A percentile compares a stretch with the other conserved stretches of the same genome.
phyloP scores from a whole-genome alignment of 2,329 filamentous ascomycete genomes.

The Scedosporium boydii region DNA sequence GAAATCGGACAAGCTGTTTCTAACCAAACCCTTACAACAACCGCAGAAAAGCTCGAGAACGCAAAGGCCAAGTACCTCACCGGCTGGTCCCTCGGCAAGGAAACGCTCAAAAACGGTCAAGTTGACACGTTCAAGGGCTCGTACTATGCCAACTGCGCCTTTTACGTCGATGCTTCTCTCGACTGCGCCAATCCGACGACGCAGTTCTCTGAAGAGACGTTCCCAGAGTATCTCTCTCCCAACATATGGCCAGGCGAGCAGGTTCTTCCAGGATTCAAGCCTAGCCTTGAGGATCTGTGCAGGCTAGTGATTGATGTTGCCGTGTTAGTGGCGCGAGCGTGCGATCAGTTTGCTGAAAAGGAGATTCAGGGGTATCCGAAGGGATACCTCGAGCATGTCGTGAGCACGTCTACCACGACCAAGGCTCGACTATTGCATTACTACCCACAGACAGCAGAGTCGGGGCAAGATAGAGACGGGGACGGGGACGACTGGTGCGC shows the following conservation, averaged over 20 bases:
- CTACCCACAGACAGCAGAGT: constrained; percentile 52
- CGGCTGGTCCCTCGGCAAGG: constrained; percentile 75
- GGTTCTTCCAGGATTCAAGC: constrained; percentile 65
- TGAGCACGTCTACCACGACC: constrained; percentile 74
- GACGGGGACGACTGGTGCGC: constrained; percentile 89
- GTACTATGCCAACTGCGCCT: constrained; percentile 77
- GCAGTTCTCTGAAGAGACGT: constrained; percentile 49
- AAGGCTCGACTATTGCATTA: constrained; percentile 93
- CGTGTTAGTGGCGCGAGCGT: constrained; percentile 79
- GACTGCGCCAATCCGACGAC: constrained; percentile 52
- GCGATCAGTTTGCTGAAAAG: constrained; percentile 72
- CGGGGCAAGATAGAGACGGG: constrained; percentile 21
- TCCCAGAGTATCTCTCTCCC: constrained; percentile 80
- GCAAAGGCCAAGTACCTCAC: constrained; percentile 54
- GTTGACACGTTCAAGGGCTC: constrained; percentile 75
- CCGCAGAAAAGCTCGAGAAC: constrained; percentile 46
- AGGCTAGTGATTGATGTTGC: constrained; percentile 81
- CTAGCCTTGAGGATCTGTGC: constrained; percentile 67
- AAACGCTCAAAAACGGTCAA: constrained; percentile 67
- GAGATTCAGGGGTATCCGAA: constrained; percentile 68
- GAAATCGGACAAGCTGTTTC: neutral
- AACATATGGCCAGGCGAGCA: constrained; percentile 76
- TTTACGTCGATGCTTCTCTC: constrained; percentile 57
- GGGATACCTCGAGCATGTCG: constrained; percentile 79
- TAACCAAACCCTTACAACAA: neutral